Percentiles rank a stretch among this genome's conserved stretches.
These are phyloP conservation scores for Fusarium palustre DNA, from an alignment of 2,329 filamentous ascomycete species.

Conservation along the genomic window DNA sequence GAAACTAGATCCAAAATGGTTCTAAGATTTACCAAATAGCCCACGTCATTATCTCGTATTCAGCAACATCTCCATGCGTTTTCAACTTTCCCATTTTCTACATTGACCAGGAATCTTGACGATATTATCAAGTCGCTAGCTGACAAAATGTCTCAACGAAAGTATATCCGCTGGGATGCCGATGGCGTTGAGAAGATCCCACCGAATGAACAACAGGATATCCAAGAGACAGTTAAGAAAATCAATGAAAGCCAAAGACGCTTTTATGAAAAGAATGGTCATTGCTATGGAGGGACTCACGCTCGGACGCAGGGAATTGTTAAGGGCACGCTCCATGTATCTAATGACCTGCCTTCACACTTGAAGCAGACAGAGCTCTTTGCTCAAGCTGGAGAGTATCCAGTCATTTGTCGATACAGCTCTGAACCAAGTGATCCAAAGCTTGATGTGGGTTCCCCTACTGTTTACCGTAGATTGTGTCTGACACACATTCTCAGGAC, in stretches of 20 bases:
- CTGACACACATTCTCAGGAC: neutral
- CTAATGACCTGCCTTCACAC: neutral
- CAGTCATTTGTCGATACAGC: neutral
- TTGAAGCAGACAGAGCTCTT: constrained; percentile 16
- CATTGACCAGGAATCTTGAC: too few relatives aligned
- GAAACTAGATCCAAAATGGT: neutral
- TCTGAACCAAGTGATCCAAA: constrained; percentile 9
- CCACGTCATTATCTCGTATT: neutral
- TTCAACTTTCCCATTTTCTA: neutral
- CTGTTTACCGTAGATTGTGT: too few relatives aligned
- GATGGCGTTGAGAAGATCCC: neutral
- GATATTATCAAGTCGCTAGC: neutral
- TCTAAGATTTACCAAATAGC: neutral
- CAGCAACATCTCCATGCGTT: neutral
- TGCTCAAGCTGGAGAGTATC: neutral
- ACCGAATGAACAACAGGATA: neutral
- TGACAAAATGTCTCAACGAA: neutral
- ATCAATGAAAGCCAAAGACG: constrained; percentile 8
- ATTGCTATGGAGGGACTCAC: constrained; percentile 10
- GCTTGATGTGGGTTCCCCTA: neutral
- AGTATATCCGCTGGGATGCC: constrained; percentile 2
- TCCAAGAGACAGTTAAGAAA: neutral
- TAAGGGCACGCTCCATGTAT: neutral
- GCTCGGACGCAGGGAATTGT: constrained; percentile 3
- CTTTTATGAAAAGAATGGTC: constrained; percentile 5